Base-by-base conservation (phyloP, 805 yeast species). In the Candida piceae region DNA sequence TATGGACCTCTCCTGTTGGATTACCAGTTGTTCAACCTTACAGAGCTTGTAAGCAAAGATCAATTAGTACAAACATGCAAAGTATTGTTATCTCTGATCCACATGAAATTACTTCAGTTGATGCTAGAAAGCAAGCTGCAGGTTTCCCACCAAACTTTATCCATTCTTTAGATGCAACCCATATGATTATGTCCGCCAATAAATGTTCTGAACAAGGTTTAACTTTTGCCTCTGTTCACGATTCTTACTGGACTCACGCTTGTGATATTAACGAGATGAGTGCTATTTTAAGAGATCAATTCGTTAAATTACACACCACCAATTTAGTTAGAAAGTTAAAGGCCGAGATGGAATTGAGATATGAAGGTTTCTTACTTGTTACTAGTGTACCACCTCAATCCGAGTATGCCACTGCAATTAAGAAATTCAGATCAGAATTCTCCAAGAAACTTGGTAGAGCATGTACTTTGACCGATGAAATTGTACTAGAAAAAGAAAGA, bases 241-340 rank as follows among this genome's bases (percentile, higher is more conserved):
- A 90, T 58, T 90, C 97, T 1, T 90, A 85, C 59, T 90, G 98
- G 98, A 88, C 97, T 0, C 97, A 93, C 57, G 97, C 98, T 1
- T 66, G 76, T 34, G 90, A 85, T 57, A 78, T 90, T 29, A 80
- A 79, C 41, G 55, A 53, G 3, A 80, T 90, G 93, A 86, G 80
- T 59, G 52, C 50, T 11, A 64, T 74, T 31, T 65, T 93, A 45
- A 74, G 98, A 54, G 80, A 83, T 25, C 80, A 84, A 40, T 90
- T 90, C 58, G 81, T 93, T 43, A 64, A 72, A 35, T 66, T 90
- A 38, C 97, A 90, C 57, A 74, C 74, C 42, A 80, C 73, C 22
- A 81, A 88, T 57, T 67, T 89, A 48, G 74, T 90, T 50, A 74
- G 70, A 22, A 74, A 76, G 50, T 69, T 93, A 43, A 77, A 78